A percentile compares a stretch with the other conserved stretches of the same genome.
Evolutionary conservation across 164 flowering plant species (phyloP).

Genomic region (Vitis rotundifolia): DNA sequence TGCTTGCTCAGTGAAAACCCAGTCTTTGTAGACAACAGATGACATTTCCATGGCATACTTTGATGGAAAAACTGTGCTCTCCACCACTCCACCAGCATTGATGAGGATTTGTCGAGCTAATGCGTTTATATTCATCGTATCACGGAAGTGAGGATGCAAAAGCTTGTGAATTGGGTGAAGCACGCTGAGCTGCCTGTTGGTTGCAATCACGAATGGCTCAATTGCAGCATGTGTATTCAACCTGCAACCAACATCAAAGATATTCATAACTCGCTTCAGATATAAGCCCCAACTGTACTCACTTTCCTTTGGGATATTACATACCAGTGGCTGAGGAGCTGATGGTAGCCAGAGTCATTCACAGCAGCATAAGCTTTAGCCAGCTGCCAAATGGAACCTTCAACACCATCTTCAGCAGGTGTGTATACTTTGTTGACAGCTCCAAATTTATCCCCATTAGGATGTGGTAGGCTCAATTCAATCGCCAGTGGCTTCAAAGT

Average conservation of each 20-base stretch:
- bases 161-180: slow-evolving; percentile 24
- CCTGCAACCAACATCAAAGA: slow-evolving; percentile 8
- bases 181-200: slow-evolving; percentile 27
- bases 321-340: slow-evolving; percentile 32
- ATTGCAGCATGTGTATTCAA: slow-evolving; percentile 17
- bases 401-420: slow-evolving; percentile 50
- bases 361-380: slow-evolving; percentile 55
- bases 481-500: slow-evolving; percentile 61
- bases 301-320: background rate
- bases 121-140: slow-evolving; percentile 28
- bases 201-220: slow-evolving; percentile 23
- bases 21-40: slow-evolving; percentile 10
- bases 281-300: background rate
- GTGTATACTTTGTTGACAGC: slow-evolving; percentile 42
- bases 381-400: slow-evolving; percentile 55
- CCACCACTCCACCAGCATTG: slow-evolving; percentile 18
- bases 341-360: slow-evolving; percentile 27
- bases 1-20: slow-evolving; percentile 21
- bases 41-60: slow-evolving; percentile 23
- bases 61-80: slow-evolving; percentile 16
- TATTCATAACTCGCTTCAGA: background rate
- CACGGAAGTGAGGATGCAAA: slow-evolving; percentile 25
- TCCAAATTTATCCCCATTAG: slow-evolving; percentile 46
- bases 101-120: slow-evolving; percentile 19
- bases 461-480: slow-evolving; percentile 64